Conservation (phyloP, 2,329 filamentous ascomycete genomes). For the Arthrobotrys pseudoclavata region DNA sequence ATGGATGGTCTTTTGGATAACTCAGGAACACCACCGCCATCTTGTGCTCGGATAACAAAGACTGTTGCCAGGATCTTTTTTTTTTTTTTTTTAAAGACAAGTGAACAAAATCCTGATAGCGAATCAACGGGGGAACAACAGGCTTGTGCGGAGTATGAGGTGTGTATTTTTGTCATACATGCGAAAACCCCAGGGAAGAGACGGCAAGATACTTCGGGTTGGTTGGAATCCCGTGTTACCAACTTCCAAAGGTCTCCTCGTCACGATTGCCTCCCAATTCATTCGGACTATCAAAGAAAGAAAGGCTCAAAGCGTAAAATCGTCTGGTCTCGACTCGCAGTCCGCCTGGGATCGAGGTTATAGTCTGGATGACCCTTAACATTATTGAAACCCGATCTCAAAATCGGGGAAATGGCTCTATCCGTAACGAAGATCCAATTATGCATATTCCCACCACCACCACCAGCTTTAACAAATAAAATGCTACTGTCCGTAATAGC, state of each 20-base stretch:
- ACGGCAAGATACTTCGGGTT: constrained; percentile 30
- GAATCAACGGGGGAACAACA: background rate
- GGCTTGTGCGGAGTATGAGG: background rate
- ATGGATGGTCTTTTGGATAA: background rate
- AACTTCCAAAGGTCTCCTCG: background rate
- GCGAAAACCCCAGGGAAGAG: background rate
- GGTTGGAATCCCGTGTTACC: constrained; percentile 32
- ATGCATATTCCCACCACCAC: constrained; percentile 8
- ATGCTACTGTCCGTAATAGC: constrained; percentile 26
- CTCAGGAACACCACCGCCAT: background rate
- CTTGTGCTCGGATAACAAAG: constrained; percentile 26
- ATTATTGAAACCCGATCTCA: too few relatives aligned
- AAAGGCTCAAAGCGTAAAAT: background rate
- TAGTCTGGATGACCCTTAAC: background rate
- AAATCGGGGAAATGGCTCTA: background rate
- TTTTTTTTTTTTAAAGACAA: background rate
- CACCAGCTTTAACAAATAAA: background rate
- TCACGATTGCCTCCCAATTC: constrained; percentile 1
- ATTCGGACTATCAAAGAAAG: background rate
- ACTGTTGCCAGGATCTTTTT: background rate
- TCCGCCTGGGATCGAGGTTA: too few relatives aligned
- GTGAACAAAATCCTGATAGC: background rate
- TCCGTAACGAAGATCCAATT: constrained; percentile 35
- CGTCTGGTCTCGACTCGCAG: too few relatives aligned
- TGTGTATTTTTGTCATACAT: background rate